Evolutionary conservation across 2,329 filamentous ascomycete genomes (phyloP), one percentile per base, ranked within the genome.

Genomic region (Pseudocercospora fijiensis): DNA sequence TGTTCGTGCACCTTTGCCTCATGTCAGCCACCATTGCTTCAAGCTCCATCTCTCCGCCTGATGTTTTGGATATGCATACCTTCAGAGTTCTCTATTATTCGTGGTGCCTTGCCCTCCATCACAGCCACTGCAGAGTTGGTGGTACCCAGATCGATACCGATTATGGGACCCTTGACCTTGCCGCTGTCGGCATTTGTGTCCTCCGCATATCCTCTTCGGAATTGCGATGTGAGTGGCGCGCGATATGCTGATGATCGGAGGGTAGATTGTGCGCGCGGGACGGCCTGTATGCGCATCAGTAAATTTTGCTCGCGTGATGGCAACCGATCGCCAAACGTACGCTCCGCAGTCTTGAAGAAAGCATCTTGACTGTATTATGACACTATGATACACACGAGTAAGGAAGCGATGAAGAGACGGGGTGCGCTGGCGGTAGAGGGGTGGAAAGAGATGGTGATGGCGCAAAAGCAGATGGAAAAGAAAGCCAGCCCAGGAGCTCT

Each of bases 21-120:
- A 22, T 28, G 66, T 70, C 60, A 72, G 70, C 61, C 51, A 62
- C 47, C 59, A 26, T 56, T 24, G 41, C 30, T 6, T 47, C 30
- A 20, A 53, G 24, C 16, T 18, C 16, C 51, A 65, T 58, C 24
- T 63, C 57, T 24, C 20, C 61, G 63, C 57, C 60, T 28, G 24
- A 49, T 27, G 62, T 1, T n/a, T 3, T 37, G 33, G 13, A 69
- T 65, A 65, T 56, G 67, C 82, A 75, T 82, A 92, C 92, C 93
- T 85, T 98, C 94, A 27, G 93, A 85, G 86, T 98, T 98, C 83
- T 97, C 94, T 79, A 98, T 98, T 79, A 98, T 98, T 82, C 89
- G 92, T 74, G 94, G 92, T 62, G 86, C 82, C 85, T 96, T 96
- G 81, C 94, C 95, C 85, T 98, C 94, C 93, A 98, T 96, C 70